Evolutionary conservation across 176 grass and related monocot species (phyloP), one percentile per base, ranked within the genome.

Genomic region (Poa annua): DNA sequence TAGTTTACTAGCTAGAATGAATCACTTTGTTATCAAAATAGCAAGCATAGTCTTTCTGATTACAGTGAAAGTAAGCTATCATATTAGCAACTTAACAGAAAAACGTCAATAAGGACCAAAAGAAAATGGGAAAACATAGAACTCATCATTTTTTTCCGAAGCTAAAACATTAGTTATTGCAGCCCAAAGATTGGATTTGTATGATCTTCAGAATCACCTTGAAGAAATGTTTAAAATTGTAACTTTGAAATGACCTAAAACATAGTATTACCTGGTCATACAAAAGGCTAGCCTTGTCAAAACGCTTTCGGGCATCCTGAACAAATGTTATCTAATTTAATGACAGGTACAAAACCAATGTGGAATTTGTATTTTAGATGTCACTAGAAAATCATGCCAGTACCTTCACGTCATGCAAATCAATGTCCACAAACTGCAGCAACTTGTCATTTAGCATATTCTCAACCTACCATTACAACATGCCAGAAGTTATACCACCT

Each of bases 391-490:
- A 54, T 33, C 80, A 85, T 20, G 29, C 3, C 8, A 65, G 3
- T 93, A 96, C 97, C 91, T 99, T 99, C 79, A 99, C 92, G 71
- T 92, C 91, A 81, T 89, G 97, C 82, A 96, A 90, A 92, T 99
- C 97, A 15, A 81, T 88, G 13, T 99, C 97, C 64, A 99, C 93
- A 92, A 99, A 96, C 77, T 99, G 97, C 86, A 96, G 34, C 86
- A 99, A 56, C 84, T 94, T 94, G 81, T 96, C 97, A 90, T 99
- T 99, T 75, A 99, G 89, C 82, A 99, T 96, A 81, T 96, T 91
- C 45, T 99, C 97, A 38, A 99, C 89, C 97, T 99, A 78, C 55
- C 55, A 84, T 22, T 75, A 75, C 59, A 81, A n/a, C 53, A 68
- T 36, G 75, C 68, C 45, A 86, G 77, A 74, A 68, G 38, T 70